A percentile compares a stretch with the other conserved stretches of the same genome.
These are phyloP conservation scores for Chaetomiaceae sp. DNA, from an alignment of 2,329 filamentous ascomycete species.

Conservation along the genomic window DNA sequence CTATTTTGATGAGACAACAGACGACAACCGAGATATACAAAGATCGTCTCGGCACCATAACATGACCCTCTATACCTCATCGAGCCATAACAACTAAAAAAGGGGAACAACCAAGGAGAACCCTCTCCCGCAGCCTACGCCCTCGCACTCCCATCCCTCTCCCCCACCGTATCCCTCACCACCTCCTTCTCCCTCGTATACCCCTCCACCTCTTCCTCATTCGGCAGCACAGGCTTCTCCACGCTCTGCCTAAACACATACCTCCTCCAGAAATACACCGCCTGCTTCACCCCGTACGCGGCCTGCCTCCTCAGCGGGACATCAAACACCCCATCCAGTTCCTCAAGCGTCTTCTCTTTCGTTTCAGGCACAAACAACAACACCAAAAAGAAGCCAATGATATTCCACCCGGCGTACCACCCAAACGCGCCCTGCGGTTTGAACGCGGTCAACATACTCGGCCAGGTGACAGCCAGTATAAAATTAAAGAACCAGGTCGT, in stretches of 20 bases:
- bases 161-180: constrained; percentile 5
- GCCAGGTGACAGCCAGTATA: constrained; percentile 43
- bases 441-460: constrained; percentile 41
- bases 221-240: constrained; percentile 14
- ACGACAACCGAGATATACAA: background rate
- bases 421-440: constrained; percentile 48
- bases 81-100: background rate
- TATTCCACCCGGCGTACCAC: constrained; percentile 53
- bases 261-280: constrained; percentile 16
- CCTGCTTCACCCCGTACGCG: constrained; percentile 22
- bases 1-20: too few species aligned
- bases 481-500: constrained; percentile 48
- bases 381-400: constrained; percentile 51
- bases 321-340: constrained; percentile 58
- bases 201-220: constrained; percentile 4
- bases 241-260: constrained; percentile 10
- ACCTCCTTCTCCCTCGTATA: constrained; percentile 11
- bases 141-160: background rate
- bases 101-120: background rate
- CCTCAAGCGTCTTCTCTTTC: constrained; percentile 54
- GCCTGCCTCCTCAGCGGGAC: constrained; percentile 40
- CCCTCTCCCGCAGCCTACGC: too few species aligned
- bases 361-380: constrained; percentile 57
- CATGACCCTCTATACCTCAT: background rate
- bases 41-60: background rate